A percentile compares a stretch with the other conserved stretches of the same genome.
These are phyloP conservation scores for Xeromyces bisporus DNA, from an alignment of 495 filamentous ascomycete species.

Conservation along the genomic window DNA sequence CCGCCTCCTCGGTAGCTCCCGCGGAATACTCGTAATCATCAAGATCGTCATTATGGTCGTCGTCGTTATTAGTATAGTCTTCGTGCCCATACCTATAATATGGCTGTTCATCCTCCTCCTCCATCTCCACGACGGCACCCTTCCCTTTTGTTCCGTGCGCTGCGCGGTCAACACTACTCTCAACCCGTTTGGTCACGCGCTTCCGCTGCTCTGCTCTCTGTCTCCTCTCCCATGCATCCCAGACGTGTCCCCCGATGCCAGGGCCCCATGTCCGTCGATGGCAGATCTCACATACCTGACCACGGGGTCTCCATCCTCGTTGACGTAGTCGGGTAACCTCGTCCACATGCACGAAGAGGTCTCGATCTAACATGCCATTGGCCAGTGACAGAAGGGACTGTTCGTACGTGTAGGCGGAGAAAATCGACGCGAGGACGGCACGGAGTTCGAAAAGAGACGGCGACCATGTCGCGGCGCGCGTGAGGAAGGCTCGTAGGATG, in stretches of 20 bases:
- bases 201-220: constrained; percentile 30
- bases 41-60: constrained; percentile 4
- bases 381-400: constrained; percentile 71
- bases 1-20: no score
- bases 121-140: constrained; percentile 19
- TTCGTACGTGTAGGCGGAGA: constrained; percentile 89
- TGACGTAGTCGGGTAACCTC: constrained; percentile 60
- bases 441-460: constrained; percentile 79
- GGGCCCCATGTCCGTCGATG: constrained; percentile 76
- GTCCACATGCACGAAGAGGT: constrained; percentile 71
- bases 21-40: no score
- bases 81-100: constrained; percentile 5
- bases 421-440: constrained; percentile 69
- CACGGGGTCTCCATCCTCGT: constrained; percentile 73
- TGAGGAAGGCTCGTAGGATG: constrained; percentile 80
- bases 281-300: constrained; percentile 77
- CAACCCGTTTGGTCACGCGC: constrained; percentile 14
- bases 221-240: constrained; percentile 60
- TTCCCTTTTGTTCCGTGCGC: constrained; percentile 26
- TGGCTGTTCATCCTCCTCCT: no score
- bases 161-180: constrained; percentile 14
- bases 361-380: constrained; percentile 72
- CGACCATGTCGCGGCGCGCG: constrained; percentile 60
- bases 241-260: constrained; percentile 60
- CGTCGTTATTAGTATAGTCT: constrained; percentile 4